These are phyloP conservation scores for Mariannaea sp. DNA, from an alignment of 2,329 filamentous ascomycete genomes.

Conservation along the genomic window DNA sequence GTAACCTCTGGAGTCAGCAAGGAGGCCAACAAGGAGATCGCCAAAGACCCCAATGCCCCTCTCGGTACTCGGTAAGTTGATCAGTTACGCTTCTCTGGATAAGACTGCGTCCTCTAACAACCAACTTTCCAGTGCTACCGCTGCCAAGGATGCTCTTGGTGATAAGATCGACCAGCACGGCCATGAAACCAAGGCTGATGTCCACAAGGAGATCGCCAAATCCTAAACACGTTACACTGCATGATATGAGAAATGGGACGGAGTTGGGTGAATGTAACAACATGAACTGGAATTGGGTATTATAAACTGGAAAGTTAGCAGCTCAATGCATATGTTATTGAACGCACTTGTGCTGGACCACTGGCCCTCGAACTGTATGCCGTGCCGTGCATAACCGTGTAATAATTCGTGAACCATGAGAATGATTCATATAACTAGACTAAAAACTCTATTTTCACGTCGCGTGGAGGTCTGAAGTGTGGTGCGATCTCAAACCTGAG, in stretches of 20 bases:
- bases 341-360: background rate
- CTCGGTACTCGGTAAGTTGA: conserved; percentile 57
- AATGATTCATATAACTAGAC: too few relatives aligned
- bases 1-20: conserved; percentile 62
- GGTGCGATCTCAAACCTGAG: too few relatives aligned
- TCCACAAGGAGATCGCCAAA: conserved; percentile 47
- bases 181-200: conserved; percentile 50
- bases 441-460: too few relatives aligned
- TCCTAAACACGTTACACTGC: conserved; percentile 26
- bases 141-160: conserved; percentile 54
- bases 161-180: conserved; percentile 53
- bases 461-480: too few relatives aligned
- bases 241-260: conserved; percentile 12
- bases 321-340: background rate
- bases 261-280: conserved; percentile 15
- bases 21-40: conserved; percentile 72
- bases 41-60: conserved; percentile 63
- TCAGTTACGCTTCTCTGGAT: too few relatives aligned
- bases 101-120: too few relatives aligned
- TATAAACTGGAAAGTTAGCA: background rate
- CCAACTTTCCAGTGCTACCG: conserved; percentile 43
- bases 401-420: too few relatives aligned
- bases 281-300: background rate
- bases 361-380: too few relatives aligned
- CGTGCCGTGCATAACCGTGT: too few relatives aligned